phyloP scores from a whole-genome alignment of 2,329 filamentous ascomycete species.

The Hypoxylon sp. region DNA sequence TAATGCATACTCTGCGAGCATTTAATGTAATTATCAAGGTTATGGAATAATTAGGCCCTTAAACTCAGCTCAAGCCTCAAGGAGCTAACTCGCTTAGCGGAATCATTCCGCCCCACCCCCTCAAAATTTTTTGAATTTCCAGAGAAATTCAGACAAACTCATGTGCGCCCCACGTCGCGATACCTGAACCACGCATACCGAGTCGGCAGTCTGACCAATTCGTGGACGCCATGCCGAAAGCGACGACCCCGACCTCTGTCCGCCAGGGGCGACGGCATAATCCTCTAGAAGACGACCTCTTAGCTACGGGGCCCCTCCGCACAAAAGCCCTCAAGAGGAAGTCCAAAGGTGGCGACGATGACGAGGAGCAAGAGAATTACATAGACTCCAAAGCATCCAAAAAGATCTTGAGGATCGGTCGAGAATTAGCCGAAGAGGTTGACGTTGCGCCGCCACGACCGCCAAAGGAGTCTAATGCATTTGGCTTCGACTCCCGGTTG shows the following conservation, averaged over 20 bases:
- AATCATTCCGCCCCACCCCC: constrained; percentile 41
- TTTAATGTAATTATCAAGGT: neutral
- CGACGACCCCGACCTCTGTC: constrained; percentile 70
- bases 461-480: constrained; percentile 72
- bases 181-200: constrained; percentile 26
- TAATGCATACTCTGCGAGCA: constrained; percentile 11
- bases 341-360: constrained; percentile 74
- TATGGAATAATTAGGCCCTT: constrained; percentile 1
- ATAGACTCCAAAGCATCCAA: constrained; percentile 90
- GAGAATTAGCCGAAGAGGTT: constrained; percentile 89
- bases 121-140: constrained; percentile 44
- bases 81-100: constrained; percentile 33
- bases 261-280: constrained; percentile 82
- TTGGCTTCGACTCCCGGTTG: constrained; percentile 85
- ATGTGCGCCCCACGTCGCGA: constrained; percentile 42
- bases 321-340: constrained; percentile 81
- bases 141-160: constrained; percentile 34
- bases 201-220: constrained; percentile 9
- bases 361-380: constrained; percentile 76
- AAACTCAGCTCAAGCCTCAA: constrained; percentile 30
- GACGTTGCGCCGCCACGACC: constrained; percentile 62
- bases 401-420: constrained; percentile 90
- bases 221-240: constrained; percentile 80
- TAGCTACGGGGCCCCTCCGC: constrained; percentile 78
- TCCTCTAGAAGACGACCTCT: constrained; percentile 89